A percentile compares a stretch with the other conserved stretches of the same genome.
These are phyloP conservation scores for Phialocephala subalpina DNA, from an alignment of 2,329 filamentous ascomycete genomes.

Conservation along the genomic window DNA sequence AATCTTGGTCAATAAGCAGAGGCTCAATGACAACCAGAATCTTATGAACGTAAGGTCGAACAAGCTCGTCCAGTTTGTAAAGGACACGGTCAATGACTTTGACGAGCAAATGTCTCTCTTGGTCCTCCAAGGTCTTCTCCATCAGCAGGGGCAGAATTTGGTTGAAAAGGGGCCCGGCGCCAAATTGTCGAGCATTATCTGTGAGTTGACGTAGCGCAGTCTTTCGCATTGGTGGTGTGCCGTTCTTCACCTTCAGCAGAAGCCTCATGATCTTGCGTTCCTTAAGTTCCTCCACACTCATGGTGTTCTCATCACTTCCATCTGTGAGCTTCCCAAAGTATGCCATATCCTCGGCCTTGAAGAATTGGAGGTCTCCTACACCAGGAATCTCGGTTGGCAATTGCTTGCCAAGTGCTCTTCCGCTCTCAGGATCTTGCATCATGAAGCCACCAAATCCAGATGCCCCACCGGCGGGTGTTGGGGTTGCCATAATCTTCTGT, in stretches of 20 bases:
- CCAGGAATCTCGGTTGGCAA: constrained; percentile 95
- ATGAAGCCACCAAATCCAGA: constrained; percentile 73
- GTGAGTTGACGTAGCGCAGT: constrained; percentile 96
- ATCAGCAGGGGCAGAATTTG: constrained; percentile 96
- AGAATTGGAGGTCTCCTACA: constrained; percentile 95
- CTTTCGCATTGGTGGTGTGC: constrained; percentile 98
- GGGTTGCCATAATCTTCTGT: constrained; percentile 77
- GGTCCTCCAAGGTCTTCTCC: constrained; percentile 97
- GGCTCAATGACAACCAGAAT: constrained; percentile 98
- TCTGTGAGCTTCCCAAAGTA: constrained; percentile 99
- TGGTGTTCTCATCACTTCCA: constrained; percentile 86
- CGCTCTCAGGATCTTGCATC: constrained; percentile 94
- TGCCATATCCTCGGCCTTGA: constrained; percentile 98
- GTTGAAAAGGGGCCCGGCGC: constrained; percentile 92
- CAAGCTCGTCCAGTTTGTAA: constrained; percentile 97
- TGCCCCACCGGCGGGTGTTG: constrained; percentile 67
- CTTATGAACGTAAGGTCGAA: constrained; percentile 96
- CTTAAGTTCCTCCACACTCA: constrained; percentile 95
- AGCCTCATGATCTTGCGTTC: constrained; percentile 98
- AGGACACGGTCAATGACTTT: constrained; percentile 99
- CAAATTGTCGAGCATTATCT: constrained; percentile 96
- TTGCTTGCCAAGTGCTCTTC: constrained; percentile 84
- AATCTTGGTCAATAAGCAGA: constrained; percentile 98
- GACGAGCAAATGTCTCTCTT: constrained; percentile 96
- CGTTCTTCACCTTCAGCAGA: constrained; percentile 98